Percentiles rank a stretch among this genome's conserved stretches.
These are phyloP conservation scores for Anisodus acutangulus DNA, from an alignment of 257 asterid genomes.

Conservation along the genomic window DNA sequence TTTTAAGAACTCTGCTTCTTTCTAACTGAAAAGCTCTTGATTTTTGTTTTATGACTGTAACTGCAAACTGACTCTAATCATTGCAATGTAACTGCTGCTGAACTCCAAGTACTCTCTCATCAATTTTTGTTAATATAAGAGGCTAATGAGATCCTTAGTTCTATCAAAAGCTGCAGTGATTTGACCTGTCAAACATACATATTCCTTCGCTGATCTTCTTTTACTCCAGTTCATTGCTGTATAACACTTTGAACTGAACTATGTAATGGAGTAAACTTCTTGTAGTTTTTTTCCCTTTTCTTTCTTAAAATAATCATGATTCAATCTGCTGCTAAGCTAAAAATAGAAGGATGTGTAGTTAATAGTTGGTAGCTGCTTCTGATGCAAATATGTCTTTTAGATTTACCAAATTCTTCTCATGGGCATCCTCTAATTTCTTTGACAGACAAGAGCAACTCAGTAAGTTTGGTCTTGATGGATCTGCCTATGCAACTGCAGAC, in stretches of 20 bases:
- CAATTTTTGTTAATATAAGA: conserved; percentile 6
- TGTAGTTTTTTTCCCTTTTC: neutral
- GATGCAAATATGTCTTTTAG: conserved; percentile 18
- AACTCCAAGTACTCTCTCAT: conserved; percentile 10
- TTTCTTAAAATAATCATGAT: neutral
- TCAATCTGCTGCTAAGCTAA: conserved; percentile 14
- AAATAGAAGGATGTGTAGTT: conserved; percentile 18
- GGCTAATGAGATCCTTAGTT: neutral
- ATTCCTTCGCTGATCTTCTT: neutral
- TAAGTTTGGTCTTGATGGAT: conserved; percentile 90
- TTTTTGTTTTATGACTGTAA: neutral
- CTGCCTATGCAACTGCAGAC: conserved; percentile 71
- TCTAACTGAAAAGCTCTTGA: neutral
- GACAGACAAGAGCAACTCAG: conserved; percentile 80
- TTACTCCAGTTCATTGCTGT: conserved; percentile 1
- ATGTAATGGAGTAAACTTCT: neutral
- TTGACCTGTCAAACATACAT: conserved; percentile 24
- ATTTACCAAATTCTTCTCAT: conserved; percentile 31
- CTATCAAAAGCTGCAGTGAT: conserved; percentile 2
- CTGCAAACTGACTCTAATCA: neutral
- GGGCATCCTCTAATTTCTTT: conserved; percentile 37
- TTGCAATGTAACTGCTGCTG: neutral
- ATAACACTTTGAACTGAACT: neutral
- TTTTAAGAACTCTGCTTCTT: neutral
- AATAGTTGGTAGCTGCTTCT: conserved; percentile 21